Evolutionary conservation across 176 grass and related monocot genomes (phyloP), one percentile per base, ranked within the genome.

Genomic region (Tillandsia fasciculata): DNA sequence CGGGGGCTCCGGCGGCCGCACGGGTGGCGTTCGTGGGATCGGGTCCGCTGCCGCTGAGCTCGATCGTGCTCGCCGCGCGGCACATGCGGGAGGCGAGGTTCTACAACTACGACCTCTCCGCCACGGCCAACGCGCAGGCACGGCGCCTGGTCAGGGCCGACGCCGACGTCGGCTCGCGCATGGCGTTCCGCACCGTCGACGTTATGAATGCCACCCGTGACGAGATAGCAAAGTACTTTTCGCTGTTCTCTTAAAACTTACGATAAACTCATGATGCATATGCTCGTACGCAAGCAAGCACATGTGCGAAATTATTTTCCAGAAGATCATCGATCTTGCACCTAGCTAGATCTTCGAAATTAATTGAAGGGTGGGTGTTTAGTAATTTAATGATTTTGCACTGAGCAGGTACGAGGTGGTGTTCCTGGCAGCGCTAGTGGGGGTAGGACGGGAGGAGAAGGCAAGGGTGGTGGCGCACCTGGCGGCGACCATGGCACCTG

Each of bases 361-460:
- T 24, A 24, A 24, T 24, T 24, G 33, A 42, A 42, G 3, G 33
- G 33, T 42, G 3, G 33, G 33, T 42, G 4, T 42, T 42, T 24
- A 24, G 1, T 24, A 24, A 24, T 24, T 42, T 42, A 42, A 42
- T 42, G 33, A 42, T 42, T 42, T 42, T 42, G 33, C 7, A 42
- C 33, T 7, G 33, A 42, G 71, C 1, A 17, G 51, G 47, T 88
- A 86, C 70, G 87, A 91, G 61, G 87, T 91, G 1, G 87, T 96
- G 18, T 96, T 96, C 82, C 74, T 96, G 8, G 91, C 91, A 0
- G 87, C 91, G 17, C 84, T 96, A 15, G 87, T 96, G 1, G 91
- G 87, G 12, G 71, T 90, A 54, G 85, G 64, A 14, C 53, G 63
- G 10, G 91, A 91, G 65, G 87, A 85, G 68, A 96, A 96, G 72